phyloP scores from a whole-genome alignment of 2,329 filamentous ascomycete genomes.

The Sporothrix variecibatus region DNA sequence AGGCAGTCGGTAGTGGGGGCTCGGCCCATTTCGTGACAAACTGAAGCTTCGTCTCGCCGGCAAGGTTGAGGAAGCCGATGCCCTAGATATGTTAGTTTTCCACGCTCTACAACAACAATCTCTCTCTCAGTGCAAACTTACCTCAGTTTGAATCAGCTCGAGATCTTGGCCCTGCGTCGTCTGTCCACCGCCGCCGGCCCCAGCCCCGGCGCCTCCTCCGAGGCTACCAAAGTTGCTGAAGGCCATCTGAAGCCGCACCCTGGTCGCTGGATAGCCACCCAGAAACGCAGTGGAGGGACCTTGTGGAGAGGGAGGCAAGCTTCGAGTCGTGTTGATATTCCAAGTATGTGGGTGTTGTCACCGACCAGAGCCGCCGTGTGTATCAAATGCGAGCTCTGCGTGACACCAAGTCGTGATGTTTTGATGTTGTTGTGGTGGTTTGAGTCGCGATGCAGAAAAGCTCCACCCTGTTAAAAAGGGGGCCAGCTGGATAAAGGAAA shows the following conservation, averaged over 20 bases:
- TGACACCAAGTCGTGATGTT: slow-evolving; percentile 4
- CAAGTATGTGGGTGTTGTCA: neutral
- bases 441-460: neutral
- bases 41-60: slow-evolving; percentile 79
- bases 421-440: slow-evolving; percentile 4
- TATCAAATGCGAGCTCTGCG: neutral
- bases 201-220: slow-evolving; percentile 47
- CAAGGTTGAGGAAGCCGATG: slow-evolving; percentile 78
- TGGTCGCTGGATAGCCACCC: slow-evolving; percentile 22
- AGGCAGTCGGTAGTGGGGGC: slow-evolving; percentile 74
- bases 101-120: neutral
- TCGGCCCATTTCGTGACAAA: slow-evolving; percentile 77
- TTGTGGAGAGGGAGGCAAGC: slow-evolving; percentile 20
- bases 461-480: neutral
- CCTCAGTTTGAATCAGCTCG: slow-evolving; percentile 79
- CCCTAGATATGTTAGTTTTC: slow-evolving; percentile 46
- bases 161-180: slow-evolving; percentile 63
- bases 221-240: slow-evolving; percentile 62
- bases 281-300: slow-evolving; percentile 24
- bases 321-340: neutral
- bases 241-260: slow-evolving; percentile 52
- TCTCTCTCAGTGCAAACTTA: slow-evolving; percentile 40
- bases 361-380: neutral
- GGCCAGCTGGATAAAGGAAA: neutral
- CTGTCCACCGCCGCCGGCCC: slow-evolving; percentile 43